phyloP scores from a whole-genome alignment of 2,329 filamentous ascomycete genomes.

The Ustulina deusta region DNA sequence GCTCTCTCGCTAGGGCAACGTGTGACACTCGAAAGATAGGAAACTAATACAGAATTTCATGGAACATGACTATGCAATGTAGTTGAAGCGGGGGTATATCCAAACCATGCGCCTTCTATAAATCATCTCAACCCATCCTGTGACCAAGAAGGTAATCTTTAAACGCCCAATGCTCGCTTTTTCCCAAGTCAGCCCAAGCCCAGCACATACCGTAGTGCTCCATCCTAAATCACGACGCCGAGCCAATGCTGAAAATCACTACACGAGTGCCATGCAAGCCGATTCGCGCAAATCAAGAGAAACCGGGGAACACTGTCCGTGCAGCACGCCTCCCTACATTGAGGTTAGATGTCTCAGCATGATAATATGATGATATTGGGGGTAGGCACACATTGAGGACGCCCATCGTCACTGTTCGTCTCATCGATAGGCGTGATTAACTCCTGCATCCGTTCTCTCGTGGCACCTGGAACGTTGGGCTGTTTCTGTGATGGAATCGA shows the following conservation, averaged over 20 bases:
- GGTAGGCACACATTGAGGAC: conserved; percentile 47
- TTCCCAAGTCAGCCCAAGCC: conserved; percentile 3
- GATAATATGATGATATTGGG: neutral
- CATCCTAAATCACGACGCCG: conserved; percentile 47
- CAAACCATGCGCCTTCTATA: conserved; percentile 36
- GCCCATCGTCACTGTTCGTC: conserved; percentile 50
- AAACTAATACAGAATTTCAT: conserved; percentile 2
- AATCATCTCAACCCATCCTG: conserved; percentile 18
- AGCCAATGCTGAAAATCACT: conserved; percentile 47
- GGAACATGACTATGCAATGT: conserved; percentile 25
- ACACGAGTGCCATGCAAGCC: neutral
- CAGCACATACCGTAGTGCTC: conserved; percentile 18
- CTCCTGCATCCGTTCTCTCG: conserved; percentile 47
- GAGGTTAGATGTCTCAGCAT: conserved; percentile 38
- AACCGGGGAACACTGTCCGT: conserved; percentile 58
- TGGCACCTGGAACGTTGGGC: conserved; percentile 32
- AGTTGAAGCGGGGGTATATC: conserved; percentile 39
- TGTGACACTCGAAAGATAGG: conserved; percentile 15
- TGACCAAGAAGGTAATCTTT: conserved; percentile 5
- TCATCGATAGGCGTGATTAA: conserved; percentile 49
- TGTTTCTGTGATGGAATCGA: conserved; percentile 44
- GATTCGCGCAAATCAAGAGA: conserved; percentile 39
- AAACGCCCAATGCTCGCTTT: conserved; percentile 36
- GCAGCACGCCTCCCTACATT: conserved; percentile 57
- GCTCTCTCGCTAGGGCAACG: conserved; percentile 10